These are phyloP conservation scores for Gentiana macrophylla DNA, from an alignment of 257 asterid genomes.

Conservation along the genomic window DNA sequence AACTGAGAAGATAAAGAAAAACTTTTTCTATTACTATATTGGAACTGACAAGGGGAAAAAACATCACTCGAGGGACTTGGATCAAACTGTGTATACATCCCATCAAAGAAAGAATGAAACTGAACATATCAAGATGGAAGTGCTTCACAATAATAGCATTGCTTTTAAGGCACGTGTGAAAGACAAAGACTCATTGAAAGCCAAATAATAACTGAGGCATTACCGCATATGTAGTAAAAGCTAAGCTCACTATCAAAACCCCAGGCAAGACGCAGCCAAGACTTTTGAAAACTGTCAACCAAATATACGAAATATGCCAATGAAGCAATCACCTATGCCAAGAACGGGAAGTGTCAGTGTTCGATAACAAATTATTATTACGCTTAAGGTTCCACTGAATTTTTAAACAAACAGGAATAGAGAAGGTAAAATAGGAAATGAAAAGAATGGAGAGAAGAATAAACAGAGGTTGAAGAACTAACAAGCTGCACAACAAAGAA, in stretches of 20 bases:
- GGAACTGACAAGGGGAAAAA: not conserved
- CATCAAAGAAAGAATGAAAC: not conserved
- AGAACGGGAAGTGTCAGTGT: slow-evolving; percentile 13
- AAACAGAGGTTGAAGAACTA: slow-evolving; percentile 21
- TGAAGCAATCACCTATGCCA: slow-evolving; percentile 55
- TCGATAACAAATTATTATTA: slow-evolving; percentile 2
- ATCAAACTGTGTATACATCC: too few species aligned
- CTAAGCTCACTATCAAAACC: slow-evolving; percentile 67
- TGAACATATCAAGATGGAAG: not conserved
- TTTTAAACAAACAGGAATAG: not conserved
- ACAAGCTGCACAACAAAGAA: slow-evolving; percentile 83
- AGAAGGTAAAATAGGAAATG: slow-evolving; percentile 1
- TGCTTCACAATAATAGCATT: too few species aligned
- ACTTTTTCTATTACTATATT: not conserved
- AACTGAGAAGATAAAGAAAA: not conserved
- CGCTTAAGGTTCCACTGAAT: not conserved
- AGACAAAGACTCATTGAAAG: not conserved
- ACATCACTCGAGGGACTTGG: not conserved
- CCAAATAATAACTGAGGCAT: not conserved
- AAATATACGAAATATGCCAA: slow-evolving; percentile 62
- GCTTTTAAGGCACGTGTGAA: too few species aligned
- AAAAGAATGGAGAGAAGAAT: not conserved
- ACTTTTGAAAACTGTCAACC: slow-evolving; percentile 53
- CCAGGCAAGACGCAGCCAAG: slow-evolving; percentile 75
- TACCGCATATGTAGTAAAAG: slow-evolving; percentile 90